Conservation (phyloP, 2,329 filamentous ascomycete genomes). For the Colletotrichum truncatum region DNA sequence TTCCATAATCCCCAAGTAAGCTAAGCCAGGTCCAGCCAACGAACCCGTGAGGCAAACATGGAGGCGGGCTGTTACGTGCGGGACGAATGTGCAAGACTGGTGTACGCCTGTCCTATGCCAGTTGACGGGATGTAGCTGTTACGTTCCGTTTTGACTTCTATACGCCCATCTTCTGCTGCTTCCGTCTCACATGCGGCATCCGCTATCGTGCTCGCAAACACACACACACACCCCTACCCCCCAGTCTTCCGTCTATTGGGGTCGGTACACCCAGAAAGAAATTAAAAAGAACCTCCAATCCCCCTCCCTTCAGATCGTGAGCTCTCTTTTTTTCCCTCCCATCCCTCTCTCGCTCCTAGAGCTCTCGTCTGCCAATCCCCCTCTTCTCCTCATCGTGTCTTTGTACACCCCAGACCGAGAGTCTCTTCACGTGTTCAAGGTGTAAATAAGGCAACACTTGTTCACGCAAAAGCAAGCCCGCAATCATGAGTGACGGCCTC, state of each 20-base stretch:
- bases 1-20: constrained; percentile 12
- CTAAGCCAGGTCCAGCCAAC: constrained; percentile 22
- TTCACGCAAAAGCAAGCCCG: too few species aligned
- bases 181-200: constrained; percentile 18
- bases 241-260: background rate
- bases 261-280: constrained; percentile 9
- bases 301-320: background rate
- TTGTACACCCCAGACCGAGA: background rate
- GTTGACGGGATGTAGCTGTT: background rate
- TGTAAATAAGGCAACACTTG: background rate
- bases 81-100: background rate
- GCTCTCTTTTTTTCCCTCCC: background rate
- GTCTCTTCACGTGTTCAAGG: constrained; percentile 1
- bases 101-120: background rate
- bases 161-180: background rate
- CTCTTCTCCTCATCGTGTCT: background rate
- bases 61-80: background rate
- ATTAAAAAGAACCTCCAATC: constrained; percentile 27
- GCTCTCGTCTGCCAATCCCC: background rate
- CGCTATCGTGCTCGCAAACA: background rate
- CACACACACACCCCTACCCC: too few species aligned
- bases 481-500: constrained; percentile 34
- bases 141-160: background rate
- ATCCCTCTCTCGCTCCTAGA: constrained; percentile 22
- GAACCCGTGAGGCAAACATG: constrained; percentile 11